Evolutionary conservation across 2,329 filamentous ascomycete species (phyloP).

Genomic region (Neonectria neomacrospora): DNA sequence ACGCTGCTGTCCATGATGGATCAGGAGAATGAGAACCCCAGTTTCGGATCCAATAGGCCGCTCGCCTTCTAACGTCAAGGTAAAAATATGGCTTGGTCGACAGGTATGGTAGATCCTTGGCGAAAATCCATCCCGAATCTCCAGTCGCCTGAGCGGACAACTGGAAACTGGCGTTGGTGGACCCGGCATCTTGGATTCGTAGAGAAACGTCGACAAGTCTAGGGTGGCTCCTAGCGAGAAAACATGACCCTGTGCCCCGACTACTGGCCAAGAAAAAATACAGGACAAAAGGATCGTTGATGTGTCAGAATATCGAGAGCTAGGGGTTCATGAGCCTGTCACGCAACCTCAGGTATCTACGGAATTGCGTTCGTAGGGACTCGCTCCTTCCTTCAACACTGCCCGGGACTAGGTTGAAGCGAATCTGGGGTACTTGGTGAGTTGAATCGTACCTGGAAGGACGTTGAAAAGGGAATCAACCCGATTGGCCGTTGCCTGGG

Average conservation of each 20-base stretch:
- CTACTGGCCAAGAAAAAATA: neutral
- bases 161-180: constrained; percentile 46
- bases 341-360: constrained; percentile 3
- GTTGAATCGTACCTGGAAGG: constrained; percentile 8
- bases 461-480: constrained; percentile 29
- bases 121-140: constrained; percentile 41
- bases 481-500: constrained; percentile 40
- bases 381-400: constrained; percentile 15
- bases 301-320: neutral
- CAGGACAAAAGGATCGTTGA: neutral
- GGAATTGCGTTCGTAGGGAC: neutral
- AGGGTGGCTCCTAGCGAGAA: neutral
- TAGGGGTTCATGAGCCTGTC: neutral
- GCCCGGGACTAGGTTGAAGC: neutral
- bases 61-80: constrained; percentile 46
- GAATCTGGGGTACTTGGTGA: constrained; percentile 14
- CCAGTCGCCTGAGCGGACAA: constrained; percentile 46
- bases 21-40: constrained; percentile 42
- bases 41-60: constrained; percentile 23
- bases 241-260: neutral
- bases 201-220: neutral
- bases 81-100: constrained; percentile 37
- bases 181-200: constrained; percentile 38
- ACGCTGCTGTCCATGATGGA: constrained; percentile 38
- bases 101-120: constrained; percentile 38